These are phyloP conservation scores for Diaporthe sp. DNA, from an alignment of 2,329 filamentous ascomycete genomes.

Conservation along the genomic window DNA sequence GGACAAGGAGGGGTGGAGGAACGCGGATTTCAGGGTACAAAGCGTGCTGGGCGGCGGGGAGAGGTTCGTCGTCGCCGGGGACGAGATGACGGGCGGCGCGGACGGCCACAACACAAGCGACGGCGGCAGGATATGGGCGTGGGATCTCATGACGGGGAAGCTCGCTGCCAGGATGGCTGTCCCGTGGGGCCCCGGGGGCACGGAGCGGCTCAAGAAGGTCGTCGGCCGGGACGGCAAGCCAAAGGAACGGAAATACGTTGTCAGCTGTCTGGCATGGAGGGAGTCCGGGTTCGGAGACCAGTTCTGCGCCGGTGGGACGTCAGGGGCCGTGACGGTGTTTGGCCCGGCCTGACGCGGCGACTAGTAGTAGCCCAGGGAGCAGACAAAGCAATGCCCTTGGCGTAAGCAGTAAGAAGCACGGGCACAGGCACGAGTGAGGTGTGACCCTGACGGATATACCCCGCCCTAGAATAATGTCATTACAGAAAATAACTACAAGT, in stretches of 20 bases:
- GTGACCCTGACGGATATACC: neutral
- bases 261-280: constrained; percentile 75
- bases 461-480: neutral
- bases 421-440: neutral
- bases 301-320: constrained; percentile 76
- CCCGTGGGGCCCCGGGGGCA: constrained; percentile 68
- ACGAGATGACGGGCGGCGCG: constrained; percentile 68
- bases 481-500: neutral
- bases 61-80: constrained; percentile 83
- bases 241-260: constrained; percentile 70
- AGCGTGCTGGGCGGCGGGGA: constrained; percentile 82
- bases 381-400: neutral
- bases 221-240: constrained; percentile 73
- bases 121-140: constrained; percentile 78
- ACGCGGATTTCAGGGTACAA: constrained; percentile 81
- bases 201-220: constrained; percentile 63
- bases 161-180: constrained; percentile 73
- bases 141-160: constrained; percentile 86
- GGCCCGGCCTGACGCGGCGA: constrained; percentile 50
- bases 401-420: neutral
- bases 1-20: constrained; percentile 60
- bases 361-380: neutral
- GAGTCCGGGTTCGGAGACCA: constrained; percentile 74
- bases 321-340: constrained; percentile 75
- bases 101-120: constrained; percentile 55